Evolutionary conservation across 192 early-diverging fungal genomes (phyloP), one percentile per base, ranked within the genome.

Genomic region (Rhizoclosmatium sp.): DNA sequence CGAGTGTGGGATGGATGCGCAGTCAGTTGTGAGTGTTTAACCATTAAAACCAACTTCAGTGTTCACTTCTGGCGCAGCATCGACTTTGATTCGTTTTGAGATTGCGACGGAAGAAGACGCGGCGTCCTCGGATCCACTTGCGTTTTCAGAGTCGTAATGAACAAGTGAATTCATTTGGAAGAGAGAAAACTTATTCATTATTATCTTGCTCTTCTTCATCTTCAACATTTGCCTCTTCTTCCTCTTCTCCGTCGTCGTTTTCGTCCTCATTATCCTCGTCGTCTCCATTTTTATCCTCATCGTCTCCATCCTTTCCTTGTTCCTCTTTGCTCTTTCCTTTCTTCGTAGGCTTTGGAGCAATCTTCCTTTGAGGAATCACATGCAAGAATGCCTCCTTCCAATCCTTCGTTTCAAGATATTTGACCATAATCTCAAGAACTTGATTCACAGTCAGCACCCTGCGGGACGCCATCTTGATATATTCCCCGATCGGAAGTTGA

Each of bases 301-400:
- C 68, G 9, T 72, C 72, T 19, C 59, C 81, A 2, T 72, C 65
- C 2, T n/a, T 59, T 39, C 19, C 77, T 45, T 64, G 41, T 23
- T 23, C 31, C 39, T 71, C 54, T 2, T 4, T 5, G 41, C 54
- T 19, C 16, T 60, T 59, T 10, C 45, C 61, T 10, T 54, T 54
- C 51, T 68, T 65, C 2, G 5, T 39, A 21, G 59, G 42, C 62
- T 64, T 46, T n/a, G 73, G 73, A 2, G 12, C 41, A 41, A 77
- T 65, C 84, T 99, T 99, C 46, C 97, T 92, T 65, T 90, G 87
- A 48, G 98, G 98, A 59, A 99, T 94, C n/a, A 94, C 92, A n/a
- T 93, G 92, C 76, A 94, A 23, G 79, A 99, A 95, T 10, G 96
- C 93, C 14, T 87, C 83, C 79, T 93, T 86, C 98, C 98, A 99